Percentiles rank a stretch among this genome's conserved stretches.
Conservation (phyloP, 2,329 filamentous ascomycete species). For the Colletotrichum kahawae region DNA sequence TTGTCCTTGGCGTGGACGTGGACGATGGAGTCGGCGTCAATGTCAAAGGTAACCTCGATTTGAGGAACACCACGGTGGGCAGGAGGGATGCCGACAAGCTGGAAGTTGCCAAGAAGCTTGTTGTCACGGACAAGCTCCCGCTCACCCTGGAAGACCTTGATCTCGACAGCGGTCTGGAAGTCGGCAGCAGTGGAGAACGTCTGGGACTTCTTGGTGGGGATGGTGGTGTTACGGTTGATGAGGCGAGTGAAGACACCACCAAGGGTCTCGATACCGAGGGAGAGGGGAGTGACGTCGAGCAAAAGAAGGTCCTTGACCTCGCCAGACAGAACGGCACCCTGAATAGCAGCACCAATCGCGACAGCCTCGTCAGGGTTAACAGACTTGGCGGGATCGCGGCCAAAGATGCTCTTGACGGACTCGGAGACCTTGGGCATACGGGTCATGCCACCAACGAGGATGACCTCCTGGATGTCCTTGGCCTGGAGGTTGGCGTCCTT, state of each 20-base stretch:
- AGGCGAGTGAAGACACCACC: constrained; percentile 97
- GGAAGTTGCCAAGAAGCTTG: constrained; percentile 99
- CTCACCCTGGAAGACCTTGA: constrained; percentile 99
- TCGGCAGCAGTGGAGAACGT: constrained; percentile 97
- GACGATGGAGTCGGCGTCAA: constrained; percentile 96
- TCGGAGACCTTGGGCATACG: constrained; percentile 99
- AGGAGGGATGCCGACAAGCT: constrained; percentile 95
- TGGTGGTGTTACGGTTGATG: constrained; percentile 99
- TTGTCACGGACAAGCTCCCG: constrained; percentile 98
- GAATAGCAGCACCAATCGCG: constrained; percentile 94
- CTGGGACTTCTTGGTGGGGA: constrained; percentile 99
- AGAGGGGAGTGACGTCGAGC: constrained; percentile 93
- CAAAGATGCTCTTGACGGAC: constrained; percentile 96
- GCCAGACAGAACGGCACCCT: constrained; percentile 95
- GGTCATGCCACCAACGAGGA: constrained; percentile 98
- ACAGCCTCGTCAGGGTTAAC: constrained; percentile 99
- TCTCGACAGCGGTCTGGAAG: constrained; percentile 98
- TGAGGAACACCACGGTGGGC: constrained; percentile 96
- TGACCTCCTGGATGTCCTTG: constrained; percentile 96
- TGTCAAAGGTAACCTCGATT: constrained; percentile 98
- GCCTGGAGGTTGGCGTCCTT: constrained; percentile 92
- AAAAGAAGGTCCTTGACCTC: constrained; percentile 96
- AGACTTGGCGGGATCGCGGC: constrained; percentile 94
- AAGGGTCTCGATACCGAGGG: constrained; percentile 97
- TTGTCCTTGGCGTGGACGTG: constrained; percentile 99